Conservation (phyloP, 2,329 filamentous ascomycete species). For the Raffaelea albimanens region DNA sequence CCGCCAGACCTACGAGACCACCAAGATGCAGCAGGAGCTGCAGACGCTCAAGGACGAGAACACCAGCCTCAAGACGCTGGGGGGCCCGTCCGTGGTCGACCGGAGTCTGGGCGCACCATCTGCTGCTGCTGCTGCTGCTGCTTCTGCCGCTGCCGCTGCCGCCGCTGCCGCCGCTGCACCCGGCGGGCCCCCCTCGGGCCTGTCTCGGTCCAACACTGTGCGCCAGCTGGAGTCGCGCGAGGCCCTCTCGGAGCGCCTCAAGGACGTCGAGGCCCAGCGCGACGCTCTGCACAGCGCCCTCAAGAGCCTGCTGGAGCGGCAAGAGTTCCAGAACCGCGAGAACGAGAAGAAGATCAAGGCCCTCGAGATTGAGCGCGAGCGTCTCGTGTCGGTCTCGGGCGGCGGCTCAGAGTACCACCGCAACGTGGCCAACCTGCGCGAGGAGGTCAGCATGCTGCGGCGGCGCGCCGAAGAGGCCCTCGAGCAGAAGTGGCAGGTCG, state of each 20-base stretch:
- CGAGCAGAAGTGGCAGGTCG: slow-evolving; percentile 70
- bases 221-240: slow-evolving; percentile 54
- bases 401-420: slow-evolving; percentile 71
- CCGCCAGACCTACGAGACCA: slow-evolving; percentile 67
- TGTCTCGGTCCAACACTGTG: slow-evolving; percentile 47
- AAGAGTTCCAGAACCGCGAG: slow-evolving; percentile 75
- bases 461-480: slow-evolving; percentile 86
- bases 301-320: slow-evolving; percentile 74
- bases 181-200: not conserved
- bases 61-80: slow-evolving; percentile 33
- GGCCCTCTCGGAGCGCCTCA: slow-evolving; percentile 66
- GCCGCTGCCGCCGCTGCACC: slow-evolving; percentile 17
- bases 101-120: not conserved
- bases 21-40: slow-evolving; percentile 80
- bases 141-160: too few relatives aligned
- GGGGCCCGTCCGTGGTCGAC: not conserved
- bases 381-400: slow-evolving; percentile 58
- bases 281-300: slow-evolving; percentile 85
- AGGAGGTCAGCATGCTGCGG: slow-evolving; percentile 76
- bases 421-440: slow-evolving; percentile 69
- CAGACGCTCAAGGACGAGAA: slow-evolving; percentile 47
- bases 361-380: slow-evolving; percentile 70
- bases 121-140: slow-evolving; percentile 10
- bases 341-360: slow-evolving; percentile 71
- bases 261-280: slow-evolving; percentile 87